Evolutionary conservation across 306 rosid genomes (phyloP).

Genomic region (Sechiopsis laciniata): DNA sequence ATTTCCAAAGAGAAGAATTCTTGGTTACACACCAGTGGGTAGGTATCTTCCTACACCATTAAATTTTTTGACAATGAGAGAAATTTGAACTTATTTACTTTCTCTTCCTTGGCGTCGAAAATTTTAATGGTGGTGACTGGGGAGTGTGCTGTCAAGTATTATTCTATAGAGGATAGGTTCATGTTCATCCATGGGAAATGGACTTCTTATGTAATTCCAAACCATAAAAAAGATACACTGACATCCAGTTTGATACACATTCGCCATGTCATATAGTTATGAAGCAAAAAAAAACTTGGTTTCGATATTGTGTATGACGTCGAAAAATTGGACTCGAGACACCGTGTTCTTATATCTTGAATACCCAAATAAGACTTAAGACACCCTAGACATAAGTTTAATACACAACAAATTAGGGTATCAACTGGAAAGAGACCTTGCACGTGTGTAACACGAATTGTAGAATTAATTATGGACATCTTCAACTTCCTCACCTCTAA

Average conservation of each 20-base stretch:
- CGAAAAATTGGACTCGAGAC: neutral
- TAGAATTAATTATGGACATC: neutral
- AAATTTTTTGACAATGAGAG: too few species aligned
- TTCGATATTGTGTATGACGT: neutral
- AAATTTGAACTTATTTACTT: too few species aligned
- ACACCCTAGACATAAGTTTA: neutral
- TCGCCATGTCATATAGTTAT: neutral
- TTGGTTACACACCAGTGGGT: too few species aligned
- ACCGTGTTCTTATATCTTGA: neutral
- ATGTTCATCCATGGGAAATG: neutral
- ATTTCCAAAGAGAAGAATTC: neutral
- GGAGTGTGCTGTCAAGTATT: too few species aligned
- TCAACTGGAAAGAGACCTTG: neutral
- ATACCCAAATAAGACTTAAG: neutral
- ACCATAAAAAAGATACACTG: neutral
- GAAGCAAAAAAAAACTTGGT: neutral
- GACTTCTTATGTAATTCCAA: neutral
- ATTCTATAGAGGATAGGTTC: neutral
- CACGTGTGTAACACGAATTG: neutral
- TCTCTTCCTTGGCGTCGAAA: too few species aligned
- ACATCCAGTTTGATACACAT: neutral
- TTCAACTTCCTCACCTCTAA: constrained; percentile 2
- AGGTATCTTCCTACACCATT: too few species aligned
- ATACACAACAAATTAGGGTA: neutral
- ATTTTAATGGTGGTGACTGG: too few species aligned